These are phyloP conservation scores for Pseudopithomyces chartarum DNA, from an alignment of 2,329 filamentous ascomycete species.

Conservation along the genomic window DNA sequence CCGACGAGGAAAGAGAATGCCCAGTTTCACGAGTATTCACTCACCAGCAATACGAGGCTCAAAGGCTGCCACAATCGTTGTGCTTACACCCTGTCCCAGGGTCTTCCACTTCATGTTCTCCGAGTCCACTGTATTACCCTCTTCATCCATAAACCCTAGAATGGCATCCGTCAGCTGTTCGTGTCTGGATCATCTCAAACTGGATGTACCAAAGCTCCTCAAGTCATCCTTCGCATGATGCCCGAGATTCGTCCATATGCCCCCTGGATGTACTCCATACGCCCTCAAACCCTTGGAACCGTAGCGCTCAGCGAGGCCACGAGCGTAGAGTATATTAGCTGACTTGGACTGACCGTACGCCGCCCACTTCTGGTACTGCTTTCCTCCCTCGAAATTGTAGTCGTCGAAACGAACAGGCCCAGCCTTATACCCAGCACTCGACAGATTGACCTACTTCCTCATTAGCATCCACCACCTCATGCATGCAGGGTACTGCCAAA, in stretches of 20 bases:
- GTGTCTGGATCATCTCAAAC: neutral
- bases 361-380: constrained; percentile 11
- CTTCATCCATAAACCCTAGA: neutral
- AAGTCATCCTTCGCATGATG: neutral
- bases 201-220: neutral
- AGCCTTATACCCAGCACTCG: constrained; percentile 11
- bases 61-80: neutral
- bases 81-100: neutral
- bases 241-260: constrained; percentile 13
- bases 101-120: neutral
- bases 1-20: neutral
- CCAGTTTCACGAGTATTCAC: neutral
- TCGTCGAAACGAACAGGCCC: constrained; percentile 15
- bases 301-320: constrained; percentile 11
- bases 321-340: constrained; percentile 18
- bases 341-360: constrained; percentile 27
- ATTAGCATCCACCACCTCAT: too few species aligned
- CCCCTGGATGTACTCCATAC: constrained; percentile 21
- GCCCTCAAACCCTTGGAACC: constrained; percentile 12
- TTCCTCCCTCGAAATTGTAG: constrained; percentile 15
- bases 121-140: neutral
- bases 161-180: neutral
- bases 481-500: too few species aligned
- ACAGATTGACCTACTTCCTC: constrained; percentile 9
- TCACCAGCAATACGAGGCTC: neutral